Percentiles rank a stretch among this genome's conserved stretches.
phyloP scores from a whole-genome alignment of 2,329 filamentous ascomycete species.

The Fonsecaea monophora region DNA sequence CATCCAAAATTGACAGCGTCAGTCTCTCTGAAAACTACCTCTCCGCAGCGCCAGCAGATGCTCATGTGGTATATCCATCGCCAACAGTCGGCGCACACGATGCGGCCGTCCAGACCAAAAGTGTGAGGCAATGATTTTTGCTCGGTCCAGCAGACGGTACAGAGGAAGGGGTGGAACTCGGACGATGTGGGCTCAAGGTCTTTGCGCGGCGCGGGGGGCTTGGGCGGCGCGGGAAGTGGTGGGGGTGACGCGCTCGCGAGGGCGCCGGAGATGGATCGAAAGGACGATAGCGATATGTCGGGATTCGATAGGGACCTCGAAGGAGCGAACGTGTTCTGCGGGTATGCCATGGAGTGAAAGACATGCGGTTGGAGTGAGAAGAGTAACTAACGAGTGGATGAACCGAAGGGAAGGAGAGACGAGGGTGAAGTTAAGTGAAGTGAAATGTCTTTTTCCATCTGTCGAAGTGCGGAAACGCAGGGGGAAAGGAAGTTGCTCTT shows the following conservation, averaged over 20 bases:
- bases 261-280: slow-evolving; percentile 19
- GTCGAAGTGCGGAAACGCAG: not conserved
- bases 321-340: slow-evolving; percentile 24
- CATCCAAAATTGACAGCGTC: slow-evolving; percentile 43
- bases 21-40: slow-evolving; percentile 37
- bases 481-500: not conserved
- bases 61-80: slow-evolving; percentile 37
- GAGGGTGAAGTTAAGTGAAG: not conserved
- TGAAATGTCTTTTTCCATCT: not conserved
- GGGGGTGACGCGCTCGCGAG: slow-evolving; percentile 5
- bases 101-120: slow-evolving; percentile 33
- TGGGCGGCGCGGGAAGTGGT: not conserved
- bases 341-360: slow-evolving; percentile 27
- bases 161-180: slow-evolving; percentile 27
- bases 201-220: not conserved
- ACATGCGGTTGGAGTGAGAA: slow-evolving; percentile 8
- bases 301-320: slow-evolving; percentile 18
- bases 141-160: slow-evolving; percentile 36
- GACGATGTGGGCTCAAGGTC: not conserved
- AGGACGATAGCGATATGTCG: slow-evolving; percentile 20
- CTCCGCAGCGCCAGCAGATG: slow-evolving; percentile 43
- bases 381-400: not conserved
- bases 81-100: slow-evolving; percentile 40
- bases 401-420: not conserved
- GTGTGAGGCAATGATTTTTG: slow-evolving; percentile 28